These are phyloP conservation scores for Combretum micranthum DNA, from an alignment of 345 rosid genomes.

Conservation along the genomic window DNA sequence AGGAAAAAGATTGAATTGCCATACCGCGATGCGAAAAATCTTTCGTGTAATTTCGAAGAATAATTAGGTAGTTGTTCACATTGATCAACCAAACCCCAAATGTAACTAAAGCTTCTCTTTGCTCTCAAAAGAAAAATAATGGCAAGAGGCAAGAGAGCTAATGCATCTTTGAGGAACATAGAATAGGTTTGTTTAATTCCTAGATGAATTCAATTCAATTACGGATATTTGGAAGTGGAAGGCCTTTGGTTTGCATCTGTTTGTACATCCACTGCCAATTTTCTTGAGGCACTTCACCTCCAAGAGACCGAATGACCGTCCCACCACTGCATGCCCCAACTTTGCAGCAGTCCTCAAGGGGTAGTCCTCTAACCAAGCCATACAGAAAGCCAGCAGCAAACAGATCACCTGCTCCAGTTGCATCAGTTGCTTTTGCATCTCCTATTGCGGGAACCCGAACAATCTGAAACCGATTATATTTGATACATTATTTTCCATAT, in stretches of 20 bases:
- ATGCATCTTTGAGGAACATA: background rate
- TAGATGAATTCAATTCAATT: constrained; percentile 20
- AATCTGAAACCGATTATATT: constrained; percentile 27
- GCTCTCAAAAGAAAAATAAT: constrained; percentile 5
- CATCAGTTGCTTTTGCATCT: constrained; percentile 59
- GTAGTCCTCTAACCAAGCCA: constrained; percentile 70
- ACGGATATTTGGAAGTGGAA: constrained; percentile 39
- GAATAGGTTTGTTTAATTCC: too few relatives aligned
- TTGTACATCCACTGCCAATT: constrained; percentile 92
- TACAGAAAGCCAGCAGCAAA: constrained; percentile 88
- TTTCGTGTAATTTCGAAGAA: constrained; percentile 1
- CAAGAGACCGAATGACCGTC: constrained; percentile 72
- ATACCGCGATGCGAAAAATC: background rate
- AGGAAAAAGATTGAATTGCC: too few relatives aligned
- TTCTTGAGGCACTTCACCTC: constrained; percentile 87
- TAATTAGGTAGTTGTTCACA: background rate
- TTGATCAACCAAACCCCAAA: constrained; percentile 15
- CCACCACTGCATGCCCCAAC: constrained; percentile 91
- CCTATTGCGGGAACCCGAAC: constrained; percentile 73
- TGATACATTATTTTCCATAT: background rate
- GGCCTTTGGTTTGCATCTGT: constrained; percentile 71
- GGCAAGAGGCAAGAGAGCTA: background rate
- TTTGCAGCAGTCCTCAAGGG: constrained; percentile 81
- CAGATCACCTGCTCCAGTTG: constrained; percentile 95
- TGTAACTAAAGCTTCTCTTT: constrained; percentile 23